These are phyloP conservation scores for Jackrogersella minutella DNA, from an alignment of 495 filamentous ascomycete genomes.

Conservation along the genomic window DNA sequence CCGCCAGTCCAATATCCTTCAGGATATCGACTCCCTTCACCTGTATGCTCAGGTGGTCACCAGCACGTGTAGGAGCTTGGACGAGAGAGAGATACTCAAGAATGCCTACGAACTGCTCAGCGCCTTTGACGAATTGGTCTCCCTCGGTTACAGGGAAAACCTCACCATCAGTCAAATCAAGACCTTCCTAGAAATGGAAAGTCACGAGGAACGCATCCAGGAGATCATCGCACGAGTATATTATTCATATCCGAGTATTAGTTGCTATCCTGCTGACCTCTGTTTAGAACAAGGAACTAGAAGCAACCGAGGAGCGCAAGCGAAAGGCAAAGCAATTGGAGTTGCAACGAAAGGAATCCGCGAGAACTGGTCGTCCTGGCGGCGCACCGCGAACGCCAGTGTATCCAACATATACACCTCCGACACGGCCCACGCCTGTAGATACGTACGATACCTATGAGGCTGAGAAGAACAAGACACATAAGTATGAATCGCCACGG, in stretches of 20 bases:
- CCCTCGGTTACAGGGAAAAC: slow-evolving; percentile 94
- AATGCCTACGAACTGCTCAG: slow-evolving; percentile 96
- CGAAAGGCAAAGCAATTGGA: slow-evolving; percentile 97
- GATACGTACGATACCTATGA: slow-evolving; percentile 93
- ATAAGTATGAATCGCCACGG: slow-evolving; percentile 61
- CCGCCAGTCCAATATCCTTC: slow-evolving; percentile 97
- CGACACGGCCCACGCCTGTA: slow-evolving; percentile 71
- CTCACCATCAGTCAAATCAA: slow-evolving; percentile 94
- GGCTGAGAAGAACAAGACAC: slow-evolving; percentile 93
- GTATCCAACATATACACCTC: slow-evolving; percentile 90
- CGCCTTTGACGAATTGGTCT: slow-evolving; percentile 96
- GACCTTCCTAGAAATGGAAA: slow-evolving; percentile 99
- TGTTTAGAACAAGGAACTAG: slow-evolving; percentile 92
- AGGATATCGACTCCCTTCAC: slow-evolving; percentile 98
- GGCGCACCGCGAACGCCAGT: slow-evolving; percentile 72
- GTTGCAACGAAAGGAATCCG: slow-evolving; percentile 94
- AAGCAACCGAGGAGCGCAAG: slow-evolving; percentile 97
- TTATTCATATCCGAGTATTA: neutral
- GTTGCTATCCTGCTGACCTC: slow-evolving; percentile 42
- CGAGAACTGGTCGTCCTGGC: slow-evolving; percentile 58
- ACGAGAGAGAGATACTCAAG: slow-evolving; percentile 91
- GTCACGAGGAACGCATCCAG: slow-evolving; percentile 97
- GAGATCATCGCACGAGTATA: slow-evolving; percentile 92
- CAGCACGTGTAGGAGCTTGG: slow-evolving; percentile 93
- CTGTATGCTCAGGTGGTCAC: slow-evolving; percentile 96